Evolutionary conservation across 495 filamentous ascomycete species (phyloP).

Genomic region (Cetradonia linearis): DNA sequence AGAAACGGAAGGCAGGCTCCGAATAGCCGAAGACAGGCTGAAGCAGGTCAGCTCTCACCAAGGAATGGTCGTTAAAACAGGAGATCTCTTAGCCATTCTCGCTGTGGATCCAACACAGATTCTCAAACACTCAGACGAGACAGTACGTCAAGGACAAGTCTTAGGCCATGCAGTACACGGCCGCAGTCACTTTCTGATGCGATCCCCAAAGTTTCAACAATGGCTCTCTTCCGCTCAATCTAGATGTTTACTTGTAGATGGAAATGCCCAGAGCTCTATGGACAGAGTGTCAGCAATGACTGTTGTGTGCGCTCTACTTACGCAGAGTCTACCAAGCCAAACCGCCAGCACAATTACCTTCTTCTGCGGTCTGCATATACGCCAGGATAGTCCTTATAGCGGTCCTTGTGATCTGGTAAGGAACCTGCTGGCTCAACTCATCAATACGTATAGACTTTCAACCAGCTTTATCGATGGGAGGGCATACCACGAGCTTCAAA

Average conservation of each 20-base stretch:
- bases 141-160: no score
- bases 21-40: no score
- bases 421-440: constrained; percentile 3
- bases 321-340: background rate
- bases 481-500: constrained; percentile 2
- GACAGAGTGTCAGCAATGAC: background rate
- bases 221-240: background rate
- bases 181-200: constrained; percentile 1
- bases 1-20: no score
- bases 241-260: background rate
- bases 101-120: no score
- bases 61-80: no score
- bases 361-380: constrained; percentile 3
- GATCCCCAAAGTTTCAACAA: background rate
- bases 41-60: no score
- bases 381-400: background rate
- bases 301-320: background rate
- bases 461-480: background rate
- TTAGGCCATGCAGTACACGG: no score
- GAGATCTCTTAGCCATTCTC: no score
- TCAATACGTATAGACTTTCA: background rate
- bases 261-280: background rate
- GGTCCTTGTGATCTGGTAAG: constrained; percentile 7
- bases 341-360: background rate
- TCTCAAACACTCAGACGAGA: no score